Conservation (phyloP, 2,329 filamentous ascomycete genomes). For the Penicillium sp. region DNA sequence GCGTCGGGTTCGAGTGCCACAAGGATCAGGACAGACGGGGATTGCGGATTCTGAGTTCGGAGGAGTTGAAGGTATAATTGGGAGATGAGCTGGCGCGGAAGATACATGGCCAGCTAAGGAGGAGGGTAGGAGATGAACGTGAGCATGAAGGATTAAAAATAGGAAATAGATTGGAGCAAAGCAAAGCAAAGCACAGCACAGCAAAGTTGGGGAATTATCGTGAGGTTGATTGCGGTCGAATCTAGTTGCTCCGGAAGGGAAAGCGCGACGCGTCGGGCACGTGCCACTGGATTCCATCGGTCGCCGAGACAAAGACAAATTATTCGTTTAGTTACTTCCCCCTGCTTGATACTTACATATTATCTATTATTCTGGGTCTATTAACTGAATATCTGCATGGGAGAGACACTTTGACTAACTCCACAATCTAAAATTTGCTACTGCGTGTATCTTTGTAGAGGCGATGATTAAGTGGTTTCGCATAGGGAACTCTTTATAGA, state of each 20-base stretch:
- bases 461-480: no score
- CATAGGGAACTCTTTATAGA: no score
- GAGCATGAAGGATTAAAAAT: slow-evolving; percentile 25
- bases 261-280: slow-evolving; percentile 29
- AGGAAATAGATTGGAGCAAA: background rate
- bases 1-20: slow-evolving; percentile 94
- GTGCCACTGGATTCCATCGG: slow-evolving; percentile 26
- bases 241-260: slow-evolving; percentile 4
- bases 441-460: background rate
- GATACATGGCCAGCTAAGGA: slow-evolving; percentile 69
- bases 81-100: slow-evolving; percentile 83
- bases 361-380: background rate
- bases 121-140: slow-evolving; percentile 16
- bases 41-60: slow-evolving; percentile 81
- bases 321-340: slow-evolving; percentile 5
- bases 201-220: background rate
- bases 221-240: background rate
- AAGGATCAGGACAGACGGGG: slow-evolving; percentile 85
- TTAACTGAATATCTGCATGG: background rate
- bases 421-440: background rate
- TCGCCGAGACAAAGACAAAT: slow-evolving; percentile 18
- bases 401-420: background rate
- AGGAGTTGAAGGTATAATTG: slow-evolving; percentile 90
- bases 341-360: background rate
- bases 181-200: background rate